Evolutionary conservation across 768 basidiomycete species (phyloP).

Genomic region (Boletus patriciae): DNA sequence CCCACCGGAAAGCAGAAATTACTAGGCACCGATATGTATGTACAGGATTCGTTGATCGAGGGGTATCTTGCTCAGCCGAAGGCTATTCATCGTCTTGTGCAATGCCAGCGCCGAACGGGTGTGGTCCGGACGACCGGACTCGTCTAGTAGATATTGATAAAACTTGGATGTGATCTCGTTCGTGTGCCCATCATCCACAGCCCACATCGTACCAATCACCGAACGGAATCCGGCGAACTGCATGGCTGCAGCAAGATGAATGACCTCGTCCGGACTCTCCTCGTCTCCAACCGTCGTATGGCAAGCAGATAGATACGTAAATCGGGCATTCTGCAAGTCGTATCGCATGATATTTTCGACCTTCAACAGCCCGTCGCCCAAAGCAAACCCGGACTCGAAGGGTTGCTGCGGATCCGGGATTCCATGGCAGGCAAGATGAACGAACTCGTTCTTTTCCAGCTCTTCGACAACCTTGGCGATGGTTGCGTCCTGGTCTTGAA

Average conservation of each 20-base stretch:
- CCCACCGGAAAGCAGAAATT: too few species aligned
- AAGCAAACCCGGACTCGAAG: constrained; percentile 18
- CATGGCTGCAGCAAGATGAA: constrained; percentile 6
- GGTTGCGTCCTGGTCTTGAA: neutral
- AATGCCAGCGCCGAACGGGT: constrained; percentile 1
- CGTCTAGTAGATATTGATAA: constrained; percentile 1
- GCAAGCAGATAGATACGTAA: constrained; percentile 28
- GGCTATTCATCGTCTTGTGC: neutral
- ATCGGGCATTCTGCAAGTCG: constrained; percentile 1
- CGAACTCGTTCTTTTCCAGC: neutral
- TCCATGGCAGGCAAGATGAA: constrained; percentile 26
- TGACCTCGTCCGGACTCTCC: neutral
- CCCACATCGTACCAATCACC: constrained; percentile 15
- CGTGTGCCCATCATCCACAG: constrained; percentile 8
- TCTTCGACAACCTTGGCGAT: neutral
- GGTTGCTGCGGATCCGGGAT: constrained; percentile 9
- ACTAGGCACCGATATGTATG: constrained; percentile 4
- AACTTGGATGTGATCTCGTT: neutral
- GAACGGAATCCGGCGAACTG: constrained; percentile 10
- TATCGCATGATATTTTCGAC: constrained; percentile 7
- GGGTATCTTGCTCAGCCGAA: neutral
- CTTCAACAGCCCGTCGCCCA: neutral
- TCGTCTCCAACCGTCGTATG: constrained; percentile 6
- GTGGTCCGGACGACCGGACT: constrained; percentile 1
- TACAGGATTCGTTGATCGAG: constrained; percentile 4